Conservation (phyloP, 305 asterid genomes). For the Andrographis paniculata region DNA sequence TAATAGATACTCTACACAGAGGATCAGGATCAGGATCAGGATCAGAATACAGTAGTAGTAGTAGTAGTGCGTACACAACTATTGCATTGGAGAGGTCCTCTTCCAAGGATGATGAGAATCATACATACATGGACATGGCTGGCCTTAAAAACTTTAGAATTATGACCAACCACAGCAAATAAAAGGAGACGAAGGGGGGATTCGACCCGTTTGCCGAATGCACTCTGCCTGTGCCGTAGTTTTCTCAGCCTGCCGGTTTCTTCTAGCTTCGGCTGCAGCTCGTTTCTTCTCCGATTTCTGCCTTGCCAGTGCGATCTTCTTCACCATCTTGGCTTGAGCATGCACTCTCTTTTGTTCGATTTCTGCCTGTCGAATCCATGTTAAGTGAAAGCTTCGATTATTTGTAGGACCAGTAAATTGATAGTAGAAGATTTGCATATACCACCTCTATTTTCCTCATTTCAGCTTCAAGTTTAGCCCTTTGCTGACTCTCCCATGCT, state of each 20-base stretch:
- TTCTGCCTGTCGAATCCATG: constrained; percentile 24
- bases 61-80: too few species aligned
- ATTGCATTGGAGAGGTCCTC: too few species aligned
- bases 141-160: not conserved
- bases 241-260: constrained; percentile 50
- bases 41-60: too few species aligned
- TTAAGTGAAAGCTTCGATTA: not conserved
- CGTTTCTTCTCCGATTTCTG: constrained; percentile 73
- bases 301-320: constrained; percentile 75
- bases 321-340: constrained; percentile 74
- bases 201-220: constrained; percentile 67
- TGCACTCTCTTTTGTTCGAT: constrained; percentile 78
- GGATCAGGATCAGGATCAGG: too few species aligned
- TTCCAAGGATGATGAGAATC: too few species aligned
- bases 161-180: constrained; percentile 57
- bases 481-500: constrained; percentile 95
- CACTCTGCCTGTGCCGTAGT: constrained; percentile 64
- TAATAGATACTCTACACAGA: too few species aligned
- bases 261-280: constrained; percentile 64
- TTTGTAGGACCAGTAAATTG: too few species aligned
- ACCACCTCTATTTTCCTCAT: constrained; percentile 97
- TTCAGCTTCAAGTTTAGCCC: constrained; percentile 87
- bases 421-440: not conserved
- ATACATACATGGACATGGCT: too few species aligned
- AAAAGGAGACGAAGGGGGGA: constrained; percentile 64